Evolutionary conservation across 1,284 basidiomycete species (phyloP).

Genomic region (Dichomitus squalens): DNA sequence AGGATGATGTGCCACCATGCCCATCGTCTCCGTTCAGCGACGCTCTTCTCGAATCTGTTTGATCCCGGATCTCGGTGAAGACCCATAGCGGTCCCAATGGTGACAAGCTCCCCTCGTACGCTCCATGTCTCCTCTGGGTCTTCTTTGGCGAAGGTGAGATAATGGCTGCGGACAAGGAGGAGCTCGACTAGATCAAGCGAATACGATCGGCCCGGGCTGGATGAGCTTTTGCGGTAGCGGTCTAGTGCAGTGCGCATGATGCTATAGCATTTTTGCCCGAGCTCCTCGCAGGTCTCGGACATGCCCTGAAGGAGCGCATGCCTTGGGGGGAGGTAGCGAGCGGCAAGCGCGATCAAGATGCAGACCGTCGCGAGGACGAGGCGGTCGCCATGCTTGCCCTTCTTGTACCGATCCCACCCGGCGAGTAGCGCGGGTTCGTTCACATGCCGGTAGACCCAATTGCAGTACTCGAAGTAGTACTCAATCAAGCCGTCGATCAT

Average conservation of each 20-base stretch:
- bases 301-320: constrained; percentile 56
- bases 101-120: constrained; percentile 68
- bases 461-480: constrained; percentile 83
- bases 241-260: constrained; percentile 68
- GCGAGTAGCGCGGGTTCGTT: constrained; percentile 60
- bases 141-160: constrained; percentile 68
- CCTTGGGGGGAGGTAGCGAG: constrained; percentile 68
- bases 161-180: constrained; percentile 67
- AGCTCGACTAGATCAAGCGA: constrained; percentile 77
- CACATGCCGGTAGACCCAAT: constrained; percentile 81
- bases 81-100: constrained; percentile 77
- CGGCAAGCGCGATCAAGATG: constrained; percentile 69
- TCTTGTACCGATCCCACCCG: constrained; percentile 75
- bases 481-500: constrained; percentile 70
- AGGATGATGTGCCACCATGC: constrained; percentile 85
- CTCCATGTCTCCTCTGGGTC: constrained; percentile 81
- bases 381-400: constrained; percentile 62
- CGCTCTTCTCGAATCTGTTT: constrained; percentile 64
- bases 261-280: constrained; percentile 65
- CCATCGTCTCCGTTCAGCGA: constrained; percentile 77
- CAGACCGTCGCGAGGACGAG: constrained; percentile 69
- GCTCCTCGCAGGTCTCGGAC: constrained; percentile 53
- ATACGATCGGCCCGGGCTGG: constrained; percentile 45
- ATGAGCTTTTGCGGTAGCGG: constrained; percentile 56
- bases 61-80: constrained; percentile 79